Base-by-base conservation (phyloP, 345 rosid species). In the Rhizophora mangle region DNA sequence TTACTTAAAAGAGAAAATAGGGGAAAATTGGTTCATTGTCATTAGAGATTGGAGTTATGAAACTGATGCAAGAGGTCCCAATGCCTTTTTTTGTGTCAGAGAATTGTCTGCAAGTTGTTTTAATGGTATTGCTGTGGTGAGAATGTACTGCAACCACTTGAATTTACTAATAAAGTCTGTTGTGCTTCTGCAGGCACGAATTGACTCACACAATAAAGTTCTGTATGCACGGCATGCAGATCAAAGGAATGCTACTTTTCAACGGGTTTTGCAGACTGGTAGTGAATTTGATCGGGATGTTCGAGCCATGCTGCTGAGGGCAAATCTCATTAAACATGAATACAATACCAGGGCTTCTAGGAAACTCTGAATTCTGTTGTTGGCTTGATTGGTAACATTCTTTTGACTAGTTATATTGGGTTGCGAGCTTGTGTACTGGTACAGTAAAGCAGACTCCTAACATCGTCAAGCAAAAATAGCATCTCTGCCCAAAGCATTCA, bases 171-270 rank as follows among this genome's bases (percentile, higher is more conserved):
- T 24, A 56, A 22, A 31, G 16, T 56, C 20, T 66, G 6, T 56
- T 20, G 30, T 72, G 64, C 43, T 3, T 55, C 18, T 67, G 77
- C 88, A 96, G 98, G 99, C 99, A 67, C 91, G 99, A 59, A 96
- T 96, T 26, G 99, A 96, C 73, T 96, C 99, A 0, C 99, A 96
- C 87, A 92, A 92, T 87, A 92, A 96, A 75, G 80, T 96, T 82
- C 88, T 96, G 43, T 89, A 92, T 55, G 99, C 99, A 30, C 80
- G 99, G 13, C 98, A 92, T 79, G 98, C 99, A 0, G 98, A 96
- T 83, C 99, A 96, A 73, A 88, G 99, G 81, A 92, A 89, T 56
- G 86, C 91, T 29, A 96, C 99, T 15, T 92, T 92, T 83, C 98
- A 96, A 60, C 89, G 90, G 67, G 99, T 92, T 29, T 72, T 96